Percentiles rank a stretch among this genome's conserved stretches.
These are phyloP conservation scores for Auricularia auricula-judae DNA, from an alignment of 768 basidiomycete genomes.

Conservation along the genomic window DNA sequence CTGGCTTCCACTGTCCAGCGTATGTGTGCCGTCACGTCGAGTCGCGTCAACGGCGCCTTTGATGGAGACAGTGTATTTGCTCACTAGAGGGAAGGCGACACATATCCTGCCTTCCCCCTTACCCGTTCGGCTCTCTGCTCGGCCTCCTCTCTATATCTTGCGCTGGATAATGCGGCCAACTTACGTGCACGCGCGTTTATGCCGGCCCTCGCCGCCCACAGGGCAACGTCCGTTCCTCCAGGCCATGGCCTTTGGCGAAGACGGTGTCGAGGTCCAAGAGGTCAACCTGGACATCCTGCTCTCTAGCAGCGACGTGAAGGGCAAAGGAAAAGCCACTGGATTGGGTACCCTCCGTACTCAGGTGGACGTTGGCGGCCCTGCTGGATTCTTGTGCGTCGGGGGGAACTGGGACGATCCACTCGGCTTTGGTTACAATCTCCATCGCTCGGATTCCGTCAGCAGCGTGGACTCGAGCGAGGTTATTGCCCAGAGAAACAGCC, in stretches of 20 bases:
- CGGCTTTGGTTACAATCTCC: neutral
- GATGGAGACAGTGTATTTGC: slow-evolving; percentile 40
- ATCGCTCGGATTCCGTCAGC: slow-evolving; percentile 30
- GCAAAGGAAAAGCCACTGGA: slow-evolving; percentile 34
- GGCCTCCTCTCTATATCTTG: slow-evolving; percentile 42
- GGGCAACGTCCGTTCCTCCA: slow-evolving; percentile 43
- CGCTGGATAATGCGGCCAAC: slow-evolving; percentile 51
- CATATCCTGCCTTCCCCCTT: slow-evolving; percentile 61
- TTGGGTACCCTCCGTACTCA: slow-evolving; percentile 40
- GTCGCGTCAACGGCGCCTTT: slow-evolving; percentile 9
- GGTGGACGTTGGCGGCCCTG: slow-evolving; percentile 53
- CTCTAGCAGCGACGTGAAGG: slow-evolving; percentile 13
- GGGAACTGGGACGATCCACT: slow-evolving; percentile 34
- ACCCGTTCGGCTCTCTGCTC: slow-evolving; percentile 35
- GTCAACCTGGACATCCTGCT: slow-evolving; percentile 40
- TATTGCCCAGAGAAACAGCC: slow-evolving; percentile 31
- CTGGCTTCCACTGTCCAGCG: slow-evolving; percentile 42
- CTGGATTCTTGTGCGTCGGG: slow-evolving; percentile 43
- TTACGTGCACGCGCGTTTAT: slow-evolving; percentile 42
- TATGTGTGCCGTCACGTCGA: slow-evolving; percentile 33
- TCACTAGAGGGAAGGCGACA: slow-evolving; percentile 60
- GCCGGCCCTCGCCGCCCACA: slow-evolving; percentile 19
- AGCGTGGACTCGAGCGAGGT: slow-evolving; percentile 39
- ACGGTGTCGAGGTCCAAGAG: slow-evolving; percentile 69
- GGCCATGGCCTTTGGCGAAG: slow-evolving; percentile 54